Evolutionary conservation across 768 basidiomycete genomes (phyloP), one percentile per base, ranked within the genome.

Genomic region (Calocybe cyanea): DNA sequence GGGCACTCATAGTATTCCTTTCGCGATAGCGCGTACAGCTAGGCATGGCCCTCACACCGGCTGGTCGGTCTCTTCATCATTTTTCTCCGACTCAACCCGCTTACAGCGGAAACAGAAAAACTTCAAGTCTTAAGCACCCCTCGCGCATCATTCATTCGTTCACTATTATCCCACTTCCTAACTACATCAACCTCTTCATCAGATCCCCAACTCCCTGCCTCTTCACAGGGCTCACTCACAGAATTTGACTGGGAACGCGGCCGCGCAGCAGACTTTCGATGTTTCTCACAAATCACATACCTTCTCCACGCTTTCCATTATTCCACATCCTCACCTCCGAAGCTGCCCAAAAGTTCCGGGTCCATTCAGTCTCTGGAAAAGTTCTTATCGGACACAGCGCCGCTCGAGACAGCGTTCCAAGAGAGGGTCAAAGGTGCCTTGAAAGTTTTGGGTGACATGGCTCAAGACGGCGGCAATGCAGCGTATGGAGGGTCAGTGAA

Each of bases 41-140:
- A 2, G 87, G 87, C 6, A 82, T 89, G 73, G 85, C 87, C 0
- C 67, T 87, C 23, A 87, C 85, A 5, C 34, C 34, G n/a, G 34
- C 34, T n/a, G 25, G 25, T 28, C 11, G 6, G 25, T 28, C 11
- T 28, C 11, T 28, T 11, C 25, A 6, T 11, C 25, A 28, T 6
- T 11, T 11, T 28, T 5, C 11, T 28, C 25, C 11, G 25, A 28
- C 25, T 28, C n/a, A 11, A 28, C 25, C 25, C 25, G 6, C 11
- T 5, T 28, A 28, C 25, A 11, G 25, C 25, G 11, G 11, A 5
- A 44, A 13, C 61, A 75, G 87, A 89, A 57, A 83, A 83, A 58
- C 66, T 90, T 9, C 81, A 85, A 57, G 86, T 85, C 0, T 67
- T 80, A 47, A 76, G 68, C 43, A 77, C 79, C 0, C 72, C 78